Base-by-base conservation (phyloP, 2,329 filamentous ascomycete species). In the Diaporthe sp. region DNA sequence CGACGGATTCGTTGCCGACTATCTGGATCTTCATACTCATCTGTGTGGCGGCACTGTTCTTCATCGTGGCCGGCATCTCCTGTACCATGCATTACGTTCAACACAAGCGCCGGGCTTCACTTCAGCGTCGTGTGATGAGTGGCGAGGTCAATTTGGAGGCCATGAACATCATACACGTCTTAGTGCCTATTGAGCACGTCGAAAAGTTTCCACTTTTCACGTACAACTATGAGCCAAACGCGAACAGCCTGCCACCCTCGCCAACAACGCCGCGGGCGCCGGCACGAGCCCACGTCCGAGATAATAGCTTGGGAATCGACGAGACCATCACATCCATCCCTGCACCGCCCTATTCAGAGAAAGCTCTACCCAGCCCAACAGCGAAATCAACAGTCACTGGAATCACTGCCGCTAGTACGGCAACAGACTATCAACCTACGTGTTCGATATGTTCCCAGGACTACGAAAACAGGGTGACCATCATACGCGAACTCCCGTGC, bases 401-500 rank as follows among this genome's bases (percentile, higher is more conserved):
- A 27, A 70, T 69, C 22, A 76, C 79, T 27, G 81, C 80, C 44
- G 82, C 82, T 61, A 84, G 82, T 17, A 77, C 83, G 39, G 86
- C 86, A 8, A 88, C 89, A 22, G 88, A 94, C 78, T 91, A 92
- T 27, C 97, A 98, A 81, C 92, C 94, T 0, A 92, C 90, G 3
- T 98, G 97, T 81, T 91, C 94, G n/a, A 98, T 98, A 70, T 99
- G 97, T 80, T 88, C 97, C 1, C 94, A 95, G 71, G 91, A 94
- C 74, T 98, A 94, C 79, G 88, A 93, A 37, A 89, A 91, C 22
- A 89, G 90, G 50, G 84, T 88, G 25, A 93, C 94, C 0, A 89
- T 92, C 27, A 95, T 98, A 72, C 93, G 95, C 72, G 94, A 98
- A 83, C 87, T 98, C 3, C 92, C 94, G 0, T 99, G 97, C 79